Percentiles rank a stretch among this genome's conserved stretches.
Conservation (phyloP, 2,329 filamentous ascomycete genomes). For the Phoma sp. region DNA sequence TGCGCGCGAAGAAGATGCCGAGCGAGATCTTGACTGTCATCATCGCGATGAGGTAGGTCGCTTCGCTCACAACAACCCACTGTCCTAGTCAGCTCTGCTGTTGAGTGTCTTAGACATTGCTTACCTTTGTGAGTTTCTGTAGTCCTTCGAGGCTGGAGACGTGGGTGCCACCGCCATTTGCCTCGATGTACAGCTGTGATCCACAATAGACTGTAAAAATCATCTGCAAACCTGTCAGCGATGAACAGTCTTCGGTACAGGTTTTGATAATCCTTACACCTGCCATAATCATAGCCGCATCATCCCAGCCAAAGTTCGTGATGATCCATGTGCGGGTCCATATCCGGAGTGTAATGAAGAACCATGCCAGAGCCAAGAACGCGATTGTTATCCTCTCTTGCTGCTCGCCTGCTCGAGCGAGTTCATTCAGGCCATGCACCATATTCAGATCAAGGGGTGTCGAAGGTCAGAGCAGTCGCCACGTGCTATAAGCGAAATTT, state of each 20-base stretch:
- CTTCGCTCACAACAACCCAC: slow-evolving; percentile 46
- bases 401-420: slow-evolving; percentile 30
- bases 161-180: slow-evolving; percentile 44
- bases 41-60: slow-evolving; percentile 50
- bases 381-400: slow-evolving; percentile 37
- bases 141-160: slow-evolving; percentile 32
- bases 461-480: slow-evolving; percentile 1
- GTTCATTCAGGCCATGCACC: slow-evolving; percentile 26
- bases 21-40: slow-evolving; percentile 54
- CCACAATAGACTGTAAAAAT: slow-evolving; percentile 44
- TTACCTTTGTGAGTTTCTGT: slow-evolving; percentile 37
- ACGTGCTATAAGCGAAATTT: slow-evolving; percentile 9
- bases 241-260: background rate
- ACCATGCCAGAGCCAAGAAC: slow-evolving; percentile 48
- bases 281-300: slow-evolving; percentile 50
- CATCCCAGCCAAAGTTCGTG: slow-evolving; percentile 53
- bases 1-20: slow-evolving; percentile 54
- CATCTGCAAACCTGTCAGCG: slow-evolving; percentile 30
- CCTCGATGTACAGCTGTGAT: slow-evolving; percentile 35
- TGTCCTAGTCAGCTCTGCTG: slow-evolving; percentile 21
- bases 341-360: slow-evolving; percentile 48
- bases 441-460: slow-evolving; percentile 18
- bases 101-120: background rate
- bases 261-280: slow-evolving; percentile 28
- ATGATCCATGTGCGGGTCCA: slow-evolving; percentile 51